phyloP scores from a whole-genome alignment of 805 yeast species.

The Myxozyma vanderwaltii region DNA sequence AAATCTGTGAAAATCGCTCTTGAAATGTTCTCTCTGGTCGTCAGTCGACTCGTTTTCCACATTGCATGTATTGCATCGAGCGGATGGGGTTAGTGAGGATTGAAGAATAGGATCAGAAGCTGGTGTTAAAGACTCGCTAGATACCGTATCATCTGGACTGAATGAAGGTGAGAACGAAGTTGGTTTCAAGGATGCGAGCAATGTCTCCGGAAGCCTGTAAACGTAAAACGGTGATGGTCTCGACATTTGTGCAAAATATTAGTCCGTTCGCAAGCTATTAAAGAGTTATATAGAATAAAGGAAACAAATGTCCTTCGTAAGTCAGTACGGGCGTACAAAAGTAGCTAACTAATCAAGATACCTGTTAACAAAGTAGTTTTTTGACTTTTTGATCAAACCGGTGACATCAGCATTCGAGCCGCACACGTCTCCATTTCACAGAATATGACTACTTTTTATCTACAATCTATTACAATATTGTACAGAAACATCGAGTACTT shows the following conservation, averaged over 20 bases:
- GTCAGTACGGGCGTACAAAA: no score
- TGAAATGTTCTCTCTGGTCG: constrained; percentile 50
- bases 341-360: not conserved
- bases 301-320: no score
- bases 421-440: no score
- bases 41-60: constrained; percentile 4
- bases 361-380: no score
- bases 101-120: not conserved
- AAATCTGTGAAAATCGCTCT: constrained; percentile 59
- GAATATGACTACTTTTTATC: no score
- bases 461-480: no score
- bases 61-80: constrained; percentile 3
- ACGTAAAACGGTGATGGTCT: constrained; percentile 23
- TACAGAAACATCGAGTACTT: no score
- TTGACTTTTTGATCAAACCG: no score
- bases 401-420: not conserved
- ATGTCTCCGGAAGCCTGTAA: constrained; percentile 18
- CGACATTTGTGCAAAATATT: not conserved
- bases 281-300: no score
- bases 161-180: constrained; percentile 1
- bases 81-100: not conserved
- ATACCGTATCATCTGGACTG: not conserved
- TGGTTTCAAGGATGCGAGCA: constrained; percentile 19
- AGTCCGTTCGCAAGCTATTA: no score
- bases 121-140: not conserved